Evolutionary conservation across 345 rosid genomes (phyloP).

Genomic region (Fremontodendron californicum): DNA sequence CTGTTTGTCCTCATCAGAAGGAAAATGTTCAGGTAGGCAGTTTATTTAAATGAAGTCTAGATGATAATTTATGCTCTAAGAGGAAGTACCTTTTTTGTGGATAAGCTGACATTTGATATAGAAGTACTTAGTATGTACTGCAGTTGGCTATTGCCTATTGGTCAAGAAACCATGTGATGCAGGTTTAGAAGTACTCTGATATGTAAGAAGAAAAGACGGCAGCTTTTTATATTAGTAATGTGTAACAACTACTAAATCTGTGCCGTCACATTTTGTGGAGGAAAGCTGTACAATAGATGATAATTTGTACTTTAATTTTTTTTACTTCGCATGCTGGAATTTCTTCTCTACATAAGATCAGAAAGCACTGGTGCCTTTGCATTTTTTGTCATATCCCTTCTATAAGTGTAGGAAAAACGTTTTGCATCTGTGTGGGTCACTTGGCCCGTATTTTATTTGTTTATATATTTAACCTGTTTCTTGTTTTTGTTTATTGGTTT

Average conservation of each 20-base stretch:
- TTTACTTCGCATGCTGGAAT: not conserved
- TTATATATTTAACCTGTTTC: not conserved
- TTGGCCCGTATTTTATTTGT: not conserved
- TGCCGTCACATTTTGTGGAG: not conserved
- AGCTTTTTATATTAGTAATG: not conserved
- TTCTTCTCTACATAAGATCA: not conserved
- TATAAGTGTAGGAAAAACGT: not conserved
- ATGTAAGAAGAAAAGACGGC: not conserved
- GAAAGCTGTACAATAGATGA: not conserved
- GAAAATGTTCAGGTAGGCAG: slow-evolving; percentile 70
- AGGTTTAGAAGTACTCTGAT: not conserved
- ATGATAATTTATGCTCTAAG: not conserved
- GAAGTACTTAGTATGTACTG: not conserved
- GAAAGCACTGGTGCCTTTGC: not conserved
- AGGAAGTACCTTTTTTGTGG: not conserved
- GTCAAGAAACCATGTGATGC: not conserved
- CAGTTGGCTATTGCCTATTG: not conserved
- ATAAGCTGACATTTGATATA: not conserved
- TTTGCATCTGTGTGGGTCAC: not conserved
- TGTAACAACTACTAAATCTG: not conserved
- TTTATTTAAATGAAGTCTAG: not conserved
- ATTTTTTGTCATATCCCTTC: not conserved
- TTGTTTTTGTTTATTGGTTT: not conserved
- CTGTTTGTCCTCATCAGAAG: slow-evolving; percentile 84
- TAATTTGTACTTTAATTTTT: not conserved